Evolutionary conservation across 2,329 filamentous ascomycete species (phyloP), one percentile per base, ranked within the genome.

Genomic region (Claviceps paspali): DNA sequence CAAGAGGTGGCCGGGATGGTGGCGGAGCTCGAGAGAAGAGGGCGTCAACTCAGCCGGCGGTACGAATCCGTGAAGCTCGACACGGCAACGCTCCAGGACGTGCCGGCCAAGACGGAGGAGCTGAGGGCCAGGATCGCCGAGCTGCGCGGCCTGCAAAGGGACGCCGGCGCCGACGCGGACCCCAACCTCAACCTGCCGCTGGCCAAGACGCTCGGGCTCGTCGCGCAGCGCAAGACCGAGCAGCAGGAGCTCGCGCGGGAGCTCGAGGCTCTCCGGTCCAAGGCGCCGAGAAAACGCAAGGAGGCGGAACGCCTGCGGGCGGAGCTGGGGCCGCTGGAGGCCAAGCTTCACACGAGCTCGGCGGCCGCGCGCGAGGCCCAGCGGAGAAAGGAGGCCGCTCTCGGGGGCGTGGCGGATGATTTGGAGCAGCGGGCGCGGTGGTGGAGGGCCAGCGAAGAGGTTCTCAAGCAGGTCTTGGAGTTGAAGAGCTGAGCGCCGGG

Each of bases 341-440:
- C 63, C 32, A 79, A 78, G 55, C 72, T 74, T 47, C 67, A 74
- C 42, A 76, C 70, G 35, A 78, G 73, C 43, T 70, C 70, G 23
- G 64, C 72, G 18, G 76, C 79, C 12, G 81, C 81, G n/a, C 71
- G 66, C 46, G 82, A 87, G 49, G 81, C 81, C 10, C 70, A 68
- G 54, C 65, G 74, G 49, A 68, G 76, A 53, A 79, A 84, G 49
- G 79, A 84, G 49, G 68, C 68, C 9, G 68, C 75, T 7, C 60
- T 77, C 6, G 73, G 74, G 5, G 79, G 77, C 5, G 71, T 76
- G 29, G 73, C 73, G 12, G 81, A 85, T 48, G 80, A 87, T 49
- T 55, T 86, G 23, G 82, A 87, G 53, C 78, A 82, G 55, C 69
- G 76, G 47, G 82, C 79, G 5, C 65, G 81, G 45, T 88, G 82